Evolutionary conservation across 2,329 filamentous ascomycete genomes (phyloP), one percentile per base, ranked within the genome.

Genomic region (Arthrobotrys musiformis): DNA sequence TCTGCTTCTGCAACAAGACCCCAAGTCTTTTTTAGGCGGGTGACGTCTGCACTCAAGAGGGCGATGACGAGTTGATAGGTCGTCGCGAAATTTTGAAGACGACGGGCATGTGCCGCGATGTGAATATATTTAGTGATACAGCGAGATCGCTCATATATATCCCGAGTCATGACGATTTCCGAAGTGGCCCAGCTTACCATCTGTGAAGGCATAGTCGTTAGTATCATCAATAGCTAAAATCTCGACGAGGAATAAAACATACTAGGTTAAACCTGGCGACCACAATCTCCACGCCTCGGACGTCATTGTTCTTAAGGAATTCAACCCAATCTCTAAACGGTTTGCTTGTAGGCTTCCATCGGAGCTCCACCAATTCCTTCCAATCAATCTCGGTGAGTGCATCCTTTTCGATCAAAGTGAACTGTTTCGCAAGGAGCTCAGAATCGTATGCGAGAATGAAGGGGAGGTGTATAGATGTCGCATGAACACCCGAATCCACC

Each of bases 171-270:
- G 7, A 95, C 88, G 79, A 92, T 88, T 83, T 94, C 91, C 0
- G 92, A 94, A 28, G 93, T 88, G 28, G 89, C 90, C 92, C 92
- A 95, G 83, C 94, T 94, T 78, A 94, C 92, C 85, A 94, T 92
- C 79, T 81, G 72, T 50, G 58, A 13, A 28, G 2, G 7, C 1
- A 50, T 24, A 35, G 22, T 40, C 17, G 52, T 22, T 42, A 54
- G 28, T 33, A 7, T 24, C 2, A 22, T 56, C 2, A 1, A 2
- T 4, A 7, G n/a, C n/a, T n/a, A 3, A 30, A 37, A 22, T 33
- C 8, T 28, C 15, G 46, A 0, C 2, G 26, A 35, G 22, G 22
- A 5, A 48, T n/a, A 28, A 30, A 63, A 77, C 75, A 73, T 77
- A 81, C 80, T 52, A 95, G 89, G 83, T 95, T 95, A 85, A 95